A percentile compares a stretch with the other conserved stretches of the same genome.
These are phyloP conservation scores for Paspalum vaginatum DNA, from an alignment of 176 grass and related monocot genomes.

Conservation along the genomic window DNA sequence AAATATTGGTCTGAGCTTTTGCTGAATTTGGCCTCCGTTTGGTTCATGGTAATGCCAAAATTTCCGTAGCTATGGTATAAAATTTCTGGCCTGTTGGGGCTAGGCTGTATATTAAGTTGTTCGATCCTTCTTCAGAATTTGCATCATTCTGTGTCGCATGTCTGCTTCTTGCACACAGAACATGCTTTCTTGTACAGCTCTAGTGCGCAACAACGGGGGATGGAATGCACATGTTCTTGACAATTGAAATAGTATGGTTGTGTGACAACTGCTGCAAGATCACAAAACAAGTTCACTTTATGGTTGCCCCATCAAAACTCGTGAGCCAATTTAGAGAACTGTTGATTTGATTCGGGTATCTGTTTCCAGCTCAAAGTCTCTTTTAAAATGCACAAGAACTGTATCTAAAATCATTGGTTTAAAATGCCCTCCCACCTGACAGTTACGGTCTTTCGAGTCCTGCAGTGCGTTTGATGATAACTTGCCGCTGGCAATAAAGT, in stretches of 20 bases:
- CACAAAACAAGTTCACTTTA: neutral
- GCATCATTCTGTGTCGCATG: neutral
- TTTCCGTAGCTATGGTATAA: too few relatives aligned
- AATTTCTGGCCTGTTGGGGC: too few relatives aligned
- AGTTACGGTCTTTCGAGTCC: neutral
- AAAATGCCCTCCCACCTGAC: neutral
- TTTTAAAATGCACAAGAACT: slow-evolving; percentile 4
- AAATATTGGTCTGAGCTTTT: too few relatives aligned
- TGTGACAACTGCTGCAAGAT: neutral
- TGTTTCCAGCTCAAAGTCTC: slow-evolving; percentile 16
- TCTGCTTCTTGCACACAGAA: neutral
- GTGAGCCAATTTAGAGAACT: neutral
- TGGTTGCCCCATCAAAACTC: neutral
- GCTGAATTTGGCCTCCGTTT: too few relatives aligned
- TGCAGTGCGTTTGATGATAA: neutral
- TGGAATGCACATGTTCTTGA: neutral
- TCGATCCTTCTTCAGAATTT: neutral
- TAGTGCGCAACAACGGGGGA: neutral
- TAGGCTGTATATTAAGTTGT: neutral
- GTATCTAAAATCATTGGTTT: neutral
- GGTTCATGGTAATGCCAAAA: too few relatives aligned
- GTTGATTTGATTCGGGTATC: neutral
- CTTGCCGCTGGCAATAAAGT: neutral
- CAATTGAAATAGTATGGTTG: slow-evolving; percentile 19
- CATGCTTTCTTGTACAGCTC: neutral